A percentile compares a stretch with the other conserved stretches of the same genome.
Conservation (phyloP, 192 early-diverging fungal genomes). For the Podila verticillata region DNA sequence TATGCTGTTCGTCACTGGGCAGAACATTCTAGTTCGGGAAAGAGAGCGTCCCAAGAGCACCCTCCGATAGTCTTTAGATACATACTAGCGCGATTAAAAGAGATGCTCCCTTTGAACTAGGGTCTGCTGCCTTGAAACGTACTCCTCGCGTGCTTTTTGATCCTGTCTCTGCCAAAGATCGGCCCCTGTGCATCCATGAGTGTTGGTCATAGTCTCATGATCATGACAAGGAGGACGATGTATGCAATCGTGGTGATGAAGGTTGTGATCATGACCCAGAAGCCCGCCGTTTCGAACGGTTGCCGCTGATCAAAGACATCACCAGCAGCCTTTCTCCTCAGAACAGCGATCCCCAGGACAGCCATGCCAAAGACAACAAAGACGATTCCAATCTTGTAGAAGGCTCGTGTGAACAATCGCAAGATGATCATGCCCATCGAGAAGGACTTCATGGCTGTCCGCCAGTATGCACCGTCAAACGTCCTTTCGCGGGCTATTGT, state of each 20-base stretch:
- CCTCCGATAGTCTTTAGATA: neutral
- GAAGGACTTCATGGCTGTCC: conserved; percentile 63
- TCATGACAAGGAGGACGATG: conserved; percentile 49
- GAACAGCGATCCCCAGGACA: conserved; percentile 58
- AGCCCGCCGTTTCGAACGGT: conserved; percentile 63
- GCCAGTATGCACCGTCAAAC: conserved; percentile 70
- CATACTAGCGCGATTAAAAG: too few species aligned
- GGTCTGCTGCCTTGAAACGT: neutral
- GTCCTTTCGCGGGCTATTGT: conserved; percentile 64
- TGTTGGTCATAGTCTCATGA: conserved; percentile 15
- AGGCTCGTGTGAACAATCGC: conserved; percentile 62
- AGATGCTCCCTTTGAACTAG: neutral
- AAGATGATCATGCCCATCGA: conserved; percentile 63
- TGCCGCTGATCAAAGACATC: conserved; percentile 65
- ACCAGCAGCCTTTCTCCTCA: conserved; percentile 53
- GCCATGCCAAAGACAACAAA: conserved; percentile 63
- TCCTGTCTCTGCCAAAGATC: too few species aligned
- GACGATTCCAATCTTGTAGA: conserved; percentile 65
- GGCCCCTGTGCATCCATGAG: too few species aligned
- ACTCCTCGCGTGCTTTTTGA: too few species aligned
- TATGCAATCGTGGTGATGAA: conserved; percentile 56
- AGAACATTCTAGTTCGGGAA: conserved; percentile 33
- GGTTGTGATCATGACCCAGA: conserved; percentile 61
- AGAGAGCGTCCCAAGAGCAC: conserved; percentile 40
- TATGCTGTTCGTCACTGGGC: conserved; percentile 64